These are phyloP conservation scores for Neurospora intermedia DNA, from an alignment of 495 filamentous ascomycete species.

Conservation along the genomic window DNA sequence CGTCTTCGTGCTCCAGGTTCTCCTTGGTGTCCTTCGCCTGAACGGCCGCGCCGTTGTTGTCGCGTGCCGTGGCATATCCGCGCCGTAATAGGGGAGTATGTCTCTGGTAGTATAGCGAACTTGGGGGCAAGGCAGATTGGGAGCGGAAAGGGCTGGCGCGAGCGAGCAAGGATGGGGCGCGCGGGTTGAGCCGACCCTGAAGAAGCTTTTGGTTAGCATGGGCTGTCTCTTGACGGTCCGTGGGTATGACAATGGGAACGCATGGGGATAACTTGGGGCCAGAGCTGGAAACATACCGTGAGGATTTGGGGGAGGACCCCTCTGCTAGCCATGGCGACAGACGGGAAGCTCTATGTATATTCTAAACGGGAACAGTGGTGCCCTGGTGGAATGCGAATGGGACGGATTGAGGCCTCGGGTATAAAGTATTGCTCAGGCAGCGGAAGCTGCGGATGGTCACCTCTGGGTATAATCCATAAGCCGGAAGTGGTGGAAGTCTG, in stretches of 20 bases:
- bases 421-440: constrained; percentile 5
- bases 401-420: not conserved
- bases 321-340: not conserved
- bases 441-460: constrained; percentile 14
- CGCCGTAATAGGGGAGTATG: constrained; percentile 1
- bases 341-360: not conserved
- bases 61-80: constrained; percentile 11
- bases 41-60: constrained; percentile 2
- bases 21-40: constrained; percentile 12
- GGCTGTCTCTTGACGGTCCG: constrained; percentile 15
- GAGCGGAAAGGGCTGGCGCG: constrained; percentile 1
- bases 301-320: not conserved
- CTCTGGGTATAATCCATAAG: constrained; percentile 12
- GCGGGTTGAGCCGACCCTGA: constrained; percentile 17
- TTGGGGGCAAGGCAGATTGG: not conserved
- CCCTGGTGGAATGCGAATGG: not conserved
- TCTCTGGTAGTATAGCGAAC: not conserved
- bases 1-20: constrained; percentile 12
- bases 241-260: not conserved
- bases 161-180: not conserved
- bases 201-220: constrained; percentile 1
- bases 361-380: not conserved
- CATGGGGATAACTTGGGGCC: not conserved
- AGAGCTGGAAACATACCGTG: not conserved
- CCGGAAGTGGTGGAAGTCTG: not conserved